Percentiles rank a stretch among this genome's conserved stretches.
Conservation (phyloP, 805 yeast genomes). For the Candida loeiensis region DNA sequence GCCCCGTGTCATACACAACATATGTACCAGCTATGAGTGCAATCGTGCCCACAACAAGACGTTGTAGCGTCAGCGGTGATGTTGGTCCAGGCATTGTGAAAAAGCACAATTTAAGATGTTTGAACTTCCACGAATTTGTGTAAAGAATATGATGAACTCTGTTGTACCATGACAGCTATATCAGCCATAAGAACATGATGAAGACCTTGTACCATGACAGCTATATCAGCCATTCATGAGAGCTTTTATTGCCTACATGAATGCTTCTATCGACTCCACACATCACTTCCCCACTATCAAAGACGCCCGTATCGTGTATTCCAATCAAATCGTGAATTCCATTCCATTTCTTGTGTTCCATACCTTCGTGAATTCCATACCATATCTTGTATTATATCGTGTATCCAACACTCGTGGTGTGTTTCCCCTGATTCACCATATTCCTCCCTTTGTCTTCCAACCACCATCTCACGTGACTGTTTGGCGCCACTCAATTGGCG, state of each 20-base stretch:
- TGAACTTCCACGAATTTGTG: background rate
- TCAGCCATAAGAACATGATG: no score
- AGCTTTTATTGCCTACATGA: no score
- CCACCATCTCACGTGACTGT: slow-evolving; percentile 1
- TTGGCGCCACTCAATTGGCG: background rate
- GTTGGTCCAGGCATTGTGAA: slow-evolving; percentile 16
- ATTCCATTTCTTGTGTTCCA: no score
- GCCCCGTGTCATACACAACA: slow-evolving; percentile 32
- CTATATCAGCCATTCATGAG: no score
- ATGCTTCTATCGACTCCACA: no score
- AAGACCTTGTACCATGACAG: no score
- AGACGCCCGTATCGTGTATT: no score
- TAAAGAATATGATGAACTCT: background rate
- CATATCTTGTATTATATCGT: no score
- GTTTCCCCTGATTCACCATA: background rate
- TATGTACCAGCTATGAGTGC: slow-evolving; percentile 34
- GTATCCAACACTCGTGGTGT: background rate
- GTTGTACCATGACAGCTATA: background rate
- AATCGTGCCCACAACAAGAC: slow-evolving; percentile 34
- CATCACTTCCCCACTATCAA: no score
- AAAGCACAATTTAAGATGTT: background rate
- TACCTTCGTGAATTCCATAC: no score
- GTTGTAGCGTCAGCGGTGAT: slow-evolving; percentile 33
- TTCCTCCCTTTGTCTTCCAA: background rate
- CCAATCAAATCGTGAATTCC: no score